A percentile compares a stretch with the other conserved stretches of the same genome.
Evolutionary conservation across 2,329 filamentous ascomycete species (phyloP).

Genomic region (Graphilbum ipis-grandicollis): DNA sequence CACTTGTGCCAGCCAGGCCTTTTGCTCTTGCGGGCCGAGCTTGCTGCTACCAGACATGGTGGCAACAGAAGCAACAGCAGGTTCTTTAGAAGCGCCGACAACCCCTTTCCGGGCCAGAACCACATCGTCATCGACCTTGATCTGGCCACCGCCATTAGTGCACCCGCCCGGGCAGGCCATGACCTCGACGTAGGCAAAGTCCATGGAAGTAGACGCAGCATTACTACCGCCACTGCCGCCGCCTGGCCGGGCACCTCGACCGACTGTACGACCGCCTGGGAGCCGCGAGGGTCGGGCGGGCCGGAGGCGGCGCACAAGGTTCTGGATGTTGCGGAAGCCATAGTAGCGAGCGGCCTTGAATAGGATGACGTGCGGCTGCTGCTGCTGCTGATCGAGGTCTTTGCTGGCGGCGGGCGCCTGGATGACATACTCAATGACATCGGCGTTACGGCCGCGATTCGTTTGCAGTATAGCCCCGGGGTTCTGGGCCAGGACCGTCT

Average conservation of each 20-base stretch:
- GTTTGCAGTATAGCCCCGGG: slow-evolving; percentile 56
- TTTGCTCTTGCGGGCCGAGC: slow-evolving; percentile 62
- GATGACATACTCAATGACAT: slow-evolving; percentile 75
- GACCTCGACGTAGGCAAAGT: slow-evolving; percentile 91
- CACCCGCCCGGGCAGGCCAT: slow-evolving; percentile 99
- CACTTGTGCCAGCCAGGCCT: slow-evolving; percentile 64
- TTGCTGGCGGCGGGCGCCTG: slow-evolving; percentile 28
- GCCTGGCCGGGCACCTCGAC: slow-evolving; percentile 30
- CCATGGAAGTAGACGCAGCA: slow-evolving; percentile 31
- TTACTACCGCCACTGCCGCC: slow-evolving; percentile 4
- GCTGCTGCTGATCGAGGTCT: too few species aligned
- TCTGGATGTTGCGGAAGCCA: slow-evolving; percentile 96
- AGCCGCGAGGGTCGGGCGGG: slow-evolving; percentile 63
- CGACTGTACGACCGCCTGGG: slow-evolving; percentile 53
- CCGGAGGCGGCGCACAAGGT: slow-evolving; percentile 81
- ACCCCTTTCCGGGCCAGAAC: slow-evolving; percentile 30
- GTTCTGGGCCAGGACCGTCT: slow-evolving; percentile 51
- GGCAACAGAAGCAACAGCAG: too few species aligned
- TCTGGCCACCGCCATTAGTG: slow-evolving; percentile 91
- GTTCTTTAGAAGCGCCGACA: too few species aligned
- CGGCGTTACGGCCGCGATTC: slow-evolving; percentile 66
- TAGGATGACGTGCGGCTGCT: too few species aligned
- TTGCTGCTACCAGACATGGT: too few species aligned
- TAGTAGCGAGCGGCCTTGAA: slow-evolving; percentile 84
- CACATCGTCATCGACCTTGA: slow-evolving; percentile 70